phyloP scores from a whole-genome alignment of 2,329 filamentous ascomycete genomes.

The Epichloe gansuensis region DNA sequence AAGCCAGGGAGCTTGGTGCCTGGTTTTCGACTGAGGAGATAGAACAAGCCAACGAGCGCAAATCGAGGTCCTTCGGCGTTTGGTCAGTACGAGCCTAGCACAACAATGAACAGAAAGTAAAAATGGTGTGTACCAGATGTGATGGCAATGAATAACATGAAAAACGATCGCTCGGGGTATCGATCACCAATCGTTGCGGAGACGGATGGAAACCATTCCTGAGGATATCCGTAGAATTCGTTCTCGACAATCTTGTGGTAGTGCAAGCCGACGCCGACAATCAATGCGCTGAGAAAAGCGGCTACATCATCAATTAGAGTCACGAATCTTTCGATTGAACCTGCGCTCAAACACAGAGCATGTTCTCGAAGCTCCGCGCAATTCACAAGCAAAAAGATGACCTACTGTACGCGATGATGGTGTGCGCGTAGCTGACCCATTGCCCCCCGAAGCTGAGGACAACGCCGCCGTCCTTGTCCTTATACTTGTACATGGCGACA shows the following conservation, averaged over 20 bases:
- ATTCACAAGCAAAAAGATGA: slow-evolving; percentile 8
- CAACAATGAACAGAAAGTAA: not conserved
- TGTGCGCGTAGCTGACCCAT: slow-evolving; percentile 87
- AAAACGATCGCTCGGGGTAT: slow-evolving; percentile 91
- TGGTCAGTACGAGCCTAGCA: not conserved
- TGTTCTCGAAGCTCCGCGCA: not conserved
- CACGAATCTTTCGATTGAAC: not conserved
- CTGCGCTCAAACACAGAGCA: not conserved
- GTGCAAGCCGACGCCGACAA: slow-evolving; percentile 71
- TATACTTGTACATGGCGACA: slow-evolving; percentile 35
- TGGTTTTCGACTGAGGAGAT: slow-evolving; percentile 68
- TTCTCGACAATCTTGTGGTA: slow-evolving; percentile 97
- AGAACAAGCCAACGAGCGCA: slow-evolving; percentile 81
- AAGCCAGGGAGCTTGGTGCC: slow-evolving; percentile 68
- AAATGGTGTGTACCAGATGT: slow-evolving; percentile 55
- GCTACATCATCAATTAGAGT: slow-evolving; percentile 30
- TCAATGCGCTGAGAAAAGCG: slow-evolving; percentile 75
- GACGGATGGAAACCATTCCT: slow-evolving; percentile 95
- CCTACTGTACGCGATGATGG: slow-evolving; percentile 65
- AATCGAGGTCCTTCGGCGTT: slow-evolving; percentile 62
- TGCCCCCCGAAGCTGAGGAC: slow-evolving; percentile 58
- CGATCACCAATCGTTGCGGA: slow-evolving; percentile 95
- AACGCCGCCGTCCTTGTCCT: slow-evolving; percentile 51
- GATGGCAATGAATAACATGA: slow-evolving; percentile 93
- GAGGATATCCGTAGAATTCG: slow-evolving; percentile 84